A percentile compares a stretch with the other conserved stretches of the same genome.
These are phyloP conservation scores for Cryphonectria japonica DNA, from an alignment of 2,329 filamentous ascomycete species.

Conservation along the genomic window DNA sequence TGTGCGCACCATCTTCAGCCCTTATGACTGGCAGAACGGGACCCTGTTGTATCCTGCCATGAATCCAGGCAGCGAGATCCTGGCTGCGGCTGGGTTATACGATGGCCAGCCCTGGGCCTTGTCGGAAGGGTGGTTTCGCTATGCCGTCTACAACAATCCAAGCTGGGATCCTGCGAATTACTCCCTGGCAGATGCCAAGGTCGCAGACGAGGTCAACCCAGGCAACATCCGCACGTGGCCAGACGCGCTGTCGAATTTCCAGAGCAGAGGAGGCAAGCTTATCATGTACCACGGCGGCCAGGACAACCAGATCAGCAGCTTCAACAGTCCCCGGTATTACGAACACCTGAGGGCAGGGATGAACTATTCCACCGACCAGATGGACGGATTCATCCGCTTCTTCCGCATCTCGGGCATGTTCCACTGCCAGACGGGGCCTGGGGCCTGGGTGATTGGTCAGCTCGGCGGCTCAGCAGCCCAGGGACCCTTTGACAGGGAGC, in stretches of 20 bases:
- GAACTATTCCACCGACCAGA: constrained; percentile 36
- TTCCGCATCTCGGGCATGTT: constrained; percentile 57
- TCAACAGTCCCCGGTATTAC: constrained; percentile 52
- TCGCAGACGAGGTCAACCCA: constrained; percentile 31
- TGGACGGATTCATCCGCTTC: constrained; percentile 52
- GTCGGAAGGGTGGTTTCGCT: constrained; percentile 52
- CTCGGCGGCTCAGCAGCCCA: constrained; percentile 25
- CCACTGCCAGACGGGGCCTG: constrained; percentile 53
- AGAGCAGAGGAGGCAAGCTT: constrained; percentile 48
- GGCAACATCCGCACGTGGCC: constrained; percentile 35
- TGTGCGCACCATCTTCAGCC: constrained; percentile 33
- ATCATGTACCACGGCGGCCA: constrained; percentile 49
- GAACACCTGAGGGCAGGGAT: constrained; percentile 49
- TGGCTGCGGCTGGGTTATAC: constrained; percentile 42
- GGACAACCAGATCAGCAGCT: constrained; percentile 48
- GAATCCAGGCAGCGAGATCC: constrained; percentile 50
- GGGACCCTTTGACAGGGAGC: constrained; percentile 39
- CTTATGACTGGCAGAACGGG: constrained; percentile 31
- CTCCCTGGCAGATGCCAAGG: constrained; percentile 41
- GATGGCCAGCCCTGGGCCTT: constrained; percentile 46
- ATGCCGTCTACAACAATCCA: constrained; percentile 48
- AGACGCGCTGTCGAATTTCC: constrained; percentile 43
- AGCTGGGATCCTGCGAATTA: constrained; percentile 46
- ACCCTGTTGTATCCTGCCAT: constrained; percentile 44
- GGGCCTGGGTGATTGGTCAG: constrained; percentile 41